phyloP scores from a whole-genome alignment of 768 basidiomycete genomes.

The Naganishia kalamii region DNA sequence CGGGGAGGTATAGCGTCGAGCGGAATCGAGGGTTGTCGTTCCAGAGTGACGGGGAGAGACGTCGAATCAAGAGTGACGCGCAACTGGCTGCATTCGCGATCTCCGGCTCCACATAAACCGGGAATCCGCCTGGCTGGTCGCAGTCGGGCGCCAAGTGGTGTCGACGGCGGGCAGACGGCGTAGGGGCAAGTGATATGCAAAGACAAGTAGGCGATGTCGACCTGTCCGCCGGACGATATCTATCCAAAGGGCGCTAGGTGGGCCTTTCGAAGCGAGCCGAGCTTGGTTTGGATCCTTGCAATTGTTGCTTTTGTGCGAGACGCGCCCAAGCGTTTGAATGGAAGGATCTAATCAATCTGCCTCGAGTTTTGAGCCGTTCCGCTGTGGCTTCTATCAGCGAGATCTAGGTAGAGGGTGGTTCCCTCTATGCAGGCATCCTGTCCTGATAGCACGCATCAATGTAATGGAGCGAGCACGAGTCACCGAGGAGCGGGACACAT shows the following conservation, averaged over 20 bases:
- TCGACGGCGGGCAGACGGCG: not conserved
- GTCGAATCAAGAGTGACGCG: not conserved
- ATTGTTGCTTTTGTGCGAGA: not conserved
- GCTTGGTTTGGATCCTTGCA: not conserved
- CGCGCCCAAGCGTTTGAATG: not conserved
- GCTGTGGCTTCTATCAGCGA: not conserved
- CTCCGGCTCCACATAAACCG: slow-evolving; percentile 8
- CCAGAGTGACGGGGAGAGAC: not conserved
- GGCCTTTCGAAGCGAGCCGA: not conserved
- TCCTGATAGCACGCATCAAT: too few species aligned
- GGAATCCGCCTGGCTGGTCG: not conserved
- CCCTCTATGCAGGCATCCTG: too few species aligned
- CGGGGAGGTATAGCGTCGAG: not conserved
- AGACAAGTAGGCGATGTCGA: too few species aligned
- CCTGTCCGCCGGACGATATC: not conserved
- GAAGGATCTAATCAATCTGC: not conserved
- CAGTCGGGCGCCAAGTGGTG: not conserved
- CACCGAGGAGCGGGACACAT: not conserved
- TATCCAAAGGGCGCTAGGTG: not conserved
- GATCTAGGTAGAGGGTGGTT: too few species aligned
- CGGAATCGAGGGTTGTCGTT: not conserved
- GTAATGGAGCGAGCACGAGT: not conserved
- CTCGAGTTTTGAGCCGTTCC: not conserved
- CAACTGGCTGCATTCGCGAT: slow-evolving; percentile 14
- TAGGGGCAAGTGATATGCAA: not conserved